These are phyloP conservation scores for Lipomyces starkeyi DNA, from an alignment of 805 yeast genomes.

Conservation along the genomic window DNA sequence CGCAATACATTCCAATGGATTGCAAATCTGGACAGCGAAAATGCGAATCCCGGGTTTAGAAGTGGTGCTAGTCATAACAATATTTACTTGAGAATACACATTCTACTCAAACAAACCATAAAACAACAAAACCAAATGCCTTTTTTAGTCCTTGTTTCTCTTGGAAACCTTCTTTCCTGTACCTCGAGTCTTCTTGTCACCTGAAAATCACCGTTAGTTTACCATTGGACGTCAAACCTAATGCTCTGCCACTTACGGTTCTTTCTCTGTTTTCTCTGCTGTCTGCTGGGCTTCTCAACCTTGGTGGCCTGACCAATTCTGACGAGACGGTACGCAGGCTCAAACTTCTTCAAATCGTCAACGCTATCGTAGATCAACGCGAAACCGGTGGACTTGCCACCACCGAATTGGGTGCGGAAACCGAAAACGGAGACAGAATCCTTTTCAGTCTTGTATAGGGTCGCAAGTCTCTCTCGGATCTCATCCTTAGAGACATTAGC, in stretches of 20 bases:
- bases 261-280: conserved; percentile 99
- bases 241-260: conserved; percentile 62
- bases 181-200: conserved; percentile 96
- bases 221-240: not conserved
- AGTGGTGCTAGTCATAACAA: not conserved
- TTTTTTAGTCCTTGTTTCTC: conserved; percentile 40
- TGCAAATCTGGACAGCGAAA: not conserved
- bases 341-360: conserved; percentile 97
- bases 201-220: conserved; percentile 20
- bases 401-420: conserved; percentile 99
- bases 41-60: not conserved
- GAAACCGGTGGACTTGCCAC: conserved; percentile 99
- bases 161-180: conserved; percentile 95
- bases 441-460: conserved; percentile 87
- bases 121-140: conserved; percentile 17
- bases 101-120: conserved; percentile 21
- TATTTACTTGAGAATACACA: conserved; percentile 18
- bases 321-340: conserved; percentile 98
- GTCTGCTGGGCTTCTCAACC: conserved; percentile 98
- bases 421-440: conserved; percentile 97
- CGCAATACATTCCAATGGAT: not conserved
- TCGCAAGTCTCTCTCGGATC: conserved; percentile 92
- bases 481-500: conserved; percentile 99
- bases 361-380: conserved; percentile 98
- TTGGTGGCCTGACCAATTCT: conserved; percentile 97